Evolutionary conservation across 2,329 filamentous ascomycete species (phyloP).

Genomic region (Aspergillus awamori): DNA sequence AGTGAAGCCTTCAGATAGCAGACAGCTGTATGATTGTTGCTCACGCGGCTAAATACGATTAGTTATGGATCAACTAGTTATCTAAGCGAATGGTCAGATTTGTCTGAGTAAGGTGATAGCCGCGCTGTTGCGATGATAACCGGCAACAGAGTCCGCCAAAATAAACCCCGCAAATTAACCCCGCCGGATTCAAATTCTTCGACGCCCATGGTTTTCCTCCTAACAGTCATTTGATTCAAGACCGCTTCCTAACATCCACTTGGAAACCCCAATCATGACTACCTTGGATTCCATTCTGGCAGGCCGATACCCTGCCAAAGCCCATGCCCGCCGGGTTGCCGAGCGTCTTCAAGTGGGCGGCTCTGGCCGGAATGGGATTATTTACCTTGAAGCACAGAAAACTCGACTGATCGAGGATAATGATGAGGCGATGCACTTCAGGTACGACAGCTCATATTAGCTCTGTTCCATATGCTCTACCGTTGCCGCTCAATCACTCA

Average conservation of each 20-base stretch:
- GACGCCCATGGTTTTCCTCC: not conserved
- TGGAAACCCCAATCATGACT: slow-evolving; percentile 29
- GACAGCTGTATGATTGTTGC: not conserved
- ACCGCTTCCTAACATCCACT: not conserved
- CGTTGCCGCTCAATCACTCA: not conserved
- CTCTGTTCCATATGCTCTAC: not conserved
- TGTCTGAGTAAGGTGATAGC: not conserved
- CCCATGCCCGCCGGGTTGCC: slow-evolving; percentile 81
- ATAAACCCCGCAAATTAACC: not conserved
- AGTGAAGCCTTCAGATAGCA: slow-evolving; percentile 20
- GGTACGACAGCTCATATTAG: slow-evolving; percentile 53
- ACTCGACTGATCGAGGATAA: slow-evolving; percentile 85
- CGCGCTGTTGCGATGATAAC: not conserved
- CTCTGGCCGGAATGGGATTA: slow-evolving; percentile 68
- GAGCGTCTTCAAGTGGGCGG: slow-evolving; percentile 70
- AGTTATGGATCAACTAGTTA: not conserved
- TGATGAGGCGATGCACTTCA: slow-evolving; percentile 78
- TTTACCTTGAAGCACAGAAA: slow-evolving; percentile 87
- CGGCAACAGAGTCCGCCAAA: not conserved
- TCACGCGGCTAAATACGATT: not conserved
- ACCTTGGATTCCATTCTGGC: slow-evolving; percentile 48
- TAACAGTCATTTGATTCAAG: not conserved
- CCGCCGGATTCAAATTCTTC: not conserved
- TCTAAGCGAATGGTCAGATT: not conserved
- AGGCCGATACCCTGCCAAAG: slow-evolving; percentile 78